Conservation (phyloP, 164 flowering plant genomes). For the Umbellularia californica region DNA sequence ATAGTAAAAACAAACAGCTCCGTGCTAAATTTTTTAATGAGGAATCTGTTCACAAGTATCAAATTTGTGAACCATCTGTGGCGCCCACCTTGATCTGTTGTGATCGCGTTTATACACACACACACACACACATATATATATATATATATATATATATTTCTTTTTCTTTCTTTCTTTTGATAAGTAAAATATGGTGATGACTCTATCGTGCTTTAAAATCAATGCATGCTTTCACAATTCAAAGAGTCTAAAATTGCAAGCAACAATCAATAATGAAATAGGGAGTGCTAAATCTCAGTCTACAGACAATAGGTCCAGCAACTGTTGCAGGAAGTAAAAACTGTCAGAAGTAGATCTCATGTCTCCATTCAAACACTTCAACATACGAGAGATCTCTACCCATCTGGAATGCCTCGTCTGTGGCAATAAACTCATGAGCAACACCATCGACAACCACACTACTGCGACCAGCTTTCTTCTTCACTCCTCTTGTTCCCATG, state of each 20-base stretch:
- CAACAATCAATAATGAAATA: not conserved
- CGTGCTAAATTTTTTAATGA: too few species aligned
- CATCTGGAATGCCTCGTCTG: conserved; percentile 35
- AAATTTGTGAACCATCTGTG: too few species aligned
- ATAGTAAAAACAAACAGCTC: too few species aligned
- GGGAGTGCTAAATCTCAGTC: conserved; percentile 9
- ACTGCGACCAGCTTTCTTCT: conserved; percentile 55
- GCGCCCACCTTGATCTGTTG: too few species aligned
- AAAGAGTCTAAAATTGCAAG: not conserved
- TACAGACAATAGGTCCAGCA: conserved; percentile 1
- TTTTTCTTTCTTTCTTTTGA: too few species aligned
- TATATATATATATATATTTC: too few species aligned
- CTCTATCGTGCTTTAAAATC: not conserved
- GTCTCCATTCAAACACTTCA: conserved; percentile 24
- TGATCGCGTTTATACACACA: too few species aligned
- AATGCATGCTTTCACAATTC: not conserved
- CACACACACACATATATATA: too few species aligned
- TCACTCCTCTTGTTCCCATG: conserved; percentile 45
- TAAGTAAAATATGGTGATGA: not conserved
- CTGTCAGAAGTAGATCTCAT: conserved; percentile 22
- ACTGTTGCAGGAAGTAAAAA: not conserved
- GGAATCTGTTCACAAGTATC: too few species aligned
- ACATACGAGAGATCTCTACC: conserved; percentile 23
- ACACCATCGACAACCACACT: conserved; percentile 35
- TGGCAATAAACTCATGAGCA: conserved; percentile 35